Base-by-base conservation (phyloP, 768 basidiomycete species). In the Lentinus tigrinus region DNA sequence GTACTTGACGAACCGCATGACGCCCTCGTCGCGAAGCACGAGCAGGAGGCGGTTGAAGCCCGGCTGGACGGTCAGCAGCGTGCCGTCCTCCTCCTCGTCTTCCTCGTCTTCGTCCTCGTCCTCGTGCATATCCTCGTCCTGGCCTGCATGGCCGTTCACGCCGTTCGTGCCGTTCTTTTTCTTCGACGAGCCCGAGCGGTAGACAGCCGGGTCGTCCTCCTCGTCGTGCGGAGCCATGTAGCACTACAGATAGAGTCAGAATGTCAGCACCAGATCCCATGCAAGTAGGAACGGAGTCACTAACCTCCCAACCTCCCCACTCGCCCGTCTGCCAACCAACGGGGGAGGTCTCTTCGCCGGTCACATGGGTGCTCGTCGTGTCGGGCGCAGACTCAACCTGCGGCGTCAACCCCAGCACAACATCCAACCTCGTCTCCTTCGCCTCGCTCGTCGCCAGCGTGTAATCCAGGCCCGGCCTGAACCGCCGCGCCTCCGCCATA, bases 1-100 rank as follows among this genome's bases (percentile, higher is more conserved):
- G 66, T 98, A 98, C 71, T 98, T 98, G 62, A 95, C 93, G 70
- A 98, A 98, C 40, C 84, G 84, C 85, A 98, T 88, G 47, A 98
- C 95, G 19, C 90, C 84, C 67, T 94, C 91, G 71, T 98, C 96
- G 16, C 96, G 83, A 56, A 98, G 76, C 23, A 98, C 95, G 37
- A 98, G 79, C 27, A 95, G 77, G 9, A 98, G 78, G 17, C 87
- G 82, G 72, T 98, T 98, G 75, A 93, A 98, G 4, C 89, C 88
- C 0, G 95, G 91, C 63, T 92, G 89, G 43, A 92, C 88, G 4
- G 91, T 92, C 40, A 98, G 73, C 21, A 98, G 76, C 5, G 95
- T 95, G 48, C 85, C 83, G 44, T 90, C 88, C 16, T 83, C 85
- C 1, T 82, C 85, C 7, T 82, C 84, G 0, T 79, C 79, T 3